Conservation (phyloP, 805 yeast genomes). For the Saccharomyces mikatae region DNA sequence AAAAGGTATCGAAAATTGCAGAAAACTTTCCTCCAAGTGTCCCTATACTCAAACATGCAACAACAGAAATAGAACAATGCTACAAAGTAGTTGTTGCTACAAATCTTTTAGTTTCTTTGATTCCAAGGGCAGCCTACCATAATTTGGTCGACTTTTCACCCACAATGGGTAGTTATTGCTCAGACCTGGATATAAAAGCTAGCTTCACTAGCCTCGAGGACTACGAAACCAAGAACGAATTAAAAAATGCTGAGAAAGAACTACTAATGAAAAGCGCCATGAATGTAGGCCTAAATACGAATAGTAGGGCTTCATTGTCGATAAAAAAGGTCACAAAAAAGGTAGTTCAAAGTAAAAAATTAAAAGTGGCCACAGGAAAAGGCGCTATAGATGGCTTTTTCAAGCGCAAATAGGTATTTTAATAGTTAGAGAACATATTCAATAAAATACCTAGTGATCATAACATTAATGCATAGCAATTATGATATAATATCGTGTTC, state of each 20-base stretch:
- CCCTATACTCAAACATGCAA: conserved; percentile 23
- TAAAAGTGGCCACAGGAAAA: conserved; percentile 45
- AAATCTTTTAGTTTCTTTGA: conserved; percentile 39
- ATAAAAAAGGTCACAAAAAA: conserved; percentile 23
- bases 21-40: conserved; percentile 34
- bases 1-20: conserved; percentile 33
- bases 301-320: conserved; percentile 10
- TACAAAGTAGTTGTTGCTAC: conserved; percentile 32
- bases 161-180: background rate
- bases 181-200: background rate
- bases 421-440: background rate
- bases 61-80: conserved; percentile 30
- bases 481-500: background rate
- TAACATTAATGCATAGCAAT: background rate
- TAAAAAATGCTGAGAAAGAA: conserved; percentile 15
- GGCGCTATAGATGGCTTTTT: conserved; percentile 70
- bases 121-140: conserved; percentile 38
- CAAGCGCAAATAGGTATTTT: conserved; percentile 31
- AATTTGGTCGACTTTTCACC: conserved; percentile 14
- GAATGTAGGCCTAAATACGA: conserved; percentile 20
- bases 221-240: background rate
- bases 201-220: background rate
- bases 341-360: conserved; percentile 27
- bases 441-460: background rate
- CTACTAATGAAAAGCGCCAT: conserved; percentile 27